phyloP scores from a whole-genome alignment of 164 flowering plant species.

The Aristolochia californica region DNA sequence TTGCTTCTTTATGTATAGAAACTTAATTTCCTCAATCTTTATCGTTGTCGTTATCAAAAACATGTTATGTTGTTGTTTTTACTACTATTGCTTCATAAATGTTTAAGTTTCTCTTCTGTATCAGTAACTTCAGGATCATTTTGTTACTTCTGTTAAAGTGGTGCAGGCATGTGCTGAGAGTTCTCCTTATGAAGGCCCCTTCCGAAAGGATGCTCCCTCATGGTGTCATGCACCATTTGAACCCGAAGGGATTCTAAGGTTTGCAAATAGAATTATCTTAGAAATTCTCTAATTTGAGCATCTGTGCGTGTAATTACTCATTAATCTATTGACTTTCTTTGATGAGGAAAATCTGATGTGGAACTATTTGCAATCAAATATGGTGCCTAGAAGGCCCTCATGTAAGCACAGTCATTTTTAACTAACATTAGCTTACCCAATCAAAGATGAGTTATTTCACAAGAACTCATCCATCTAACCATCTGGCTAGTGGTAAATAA shows the following conservation, averaged over 20 bases:
- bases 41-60: background rate
- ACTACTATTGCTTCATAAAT: background rate
- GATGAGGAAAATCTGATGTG: too few species aligned
- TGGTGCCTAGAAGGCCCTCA: too few species aligned
- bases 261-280: background rate
- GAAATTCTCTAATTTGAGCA: background rate
- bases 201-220: constrained; percentile 57
- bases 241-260: constrained; percentile 93
- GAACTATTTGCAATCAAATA: too few species aligned
- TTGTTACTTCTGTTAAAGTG: constrained; percentile 14
- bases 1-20: constrained; percentile 5
- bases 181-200: constrained; percentile 72
- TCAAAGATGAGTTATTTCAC: too few species aligned
- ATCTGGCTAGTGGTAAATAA: too few species aligned
- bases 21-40: background rate
- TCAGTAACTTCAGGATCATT: background rate
- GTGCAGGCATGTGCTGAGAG: constrained; percentile 65
- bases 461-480: too few species aligned
- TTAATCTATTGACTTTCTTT: too few species aligned
- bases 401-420: too few species aligned
- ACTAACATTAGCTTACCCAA: too few species aligned
- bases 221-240: constrained; percentile 94
- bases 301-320: too few species aligned
- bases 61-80: background rate
- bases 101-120: background rate